Evolutionary conservation across 306 rosid genomes (phyloP).

Genomic region (Casuarina glauca): DNA sequence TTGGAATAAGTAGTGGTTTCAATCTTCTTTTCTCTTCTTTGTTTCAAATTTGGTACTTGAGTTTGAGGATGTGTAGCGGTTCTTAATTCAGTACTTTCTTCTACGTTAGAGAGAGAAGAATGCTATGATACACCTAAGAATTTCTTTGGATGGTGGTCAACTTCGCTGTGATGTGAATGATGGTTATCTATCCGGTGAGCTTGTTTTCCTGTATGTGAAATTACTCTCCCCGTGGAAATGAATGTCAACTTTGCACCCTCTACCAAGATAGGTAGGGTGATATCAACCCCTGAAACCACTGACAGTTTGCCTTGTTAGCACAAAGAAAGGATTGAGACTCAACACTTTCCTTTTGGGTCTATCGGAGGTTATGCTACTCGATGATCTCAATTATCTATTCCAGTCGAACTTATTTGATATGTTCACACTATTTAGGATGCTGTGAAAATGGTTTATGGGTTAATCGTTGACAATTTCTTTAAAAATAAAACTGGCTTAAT

Average conservation of each 20-base stretch:
- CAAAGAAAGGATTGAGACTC: constrained; percentile 36
- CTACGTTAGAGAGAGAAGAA: background rate
- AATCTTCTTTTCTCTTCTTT: background rate
- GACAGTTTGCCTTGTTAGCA: constrained; percentile 27
- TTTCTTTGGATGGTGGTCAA: background rate
- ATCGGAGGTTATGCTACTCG: constrained; percentile 18
- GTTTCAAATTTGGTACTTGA: background rate
- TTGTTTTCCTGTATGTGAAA: background rate
- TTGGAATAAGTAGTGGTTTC: too few species aligned
- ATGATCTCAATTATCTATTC: constrained; percentile 24
- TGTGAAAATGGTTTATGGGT: constrained; percentile 2
- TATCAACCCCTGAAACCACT: constrained; percentile 6
- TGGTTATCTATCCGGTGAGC: background rate
- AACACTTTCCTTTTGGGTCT: constrained; percentile 25
- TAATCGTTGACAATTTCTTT: constrained; percentile 24
- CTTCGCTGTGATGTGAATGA: background rate
- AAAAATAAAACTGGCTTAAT: constrained; percentile 14
- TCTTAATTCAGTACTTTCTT: too few species aligned
- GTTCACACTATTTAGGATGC: constrained; percentile 10
- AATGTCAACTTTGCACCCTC: background rate
- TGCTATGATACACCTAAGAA: background rate
- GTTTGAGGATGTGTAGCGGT: too few species aligned
- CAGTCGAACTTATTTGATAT: constrained; percentile 12
- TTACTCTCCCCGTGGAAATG: background rate
- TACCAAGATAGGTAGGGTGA: background rate